Conservation (phyloP, 169 alveolate species). For the Cryptosporidium viatorum region DNA sequence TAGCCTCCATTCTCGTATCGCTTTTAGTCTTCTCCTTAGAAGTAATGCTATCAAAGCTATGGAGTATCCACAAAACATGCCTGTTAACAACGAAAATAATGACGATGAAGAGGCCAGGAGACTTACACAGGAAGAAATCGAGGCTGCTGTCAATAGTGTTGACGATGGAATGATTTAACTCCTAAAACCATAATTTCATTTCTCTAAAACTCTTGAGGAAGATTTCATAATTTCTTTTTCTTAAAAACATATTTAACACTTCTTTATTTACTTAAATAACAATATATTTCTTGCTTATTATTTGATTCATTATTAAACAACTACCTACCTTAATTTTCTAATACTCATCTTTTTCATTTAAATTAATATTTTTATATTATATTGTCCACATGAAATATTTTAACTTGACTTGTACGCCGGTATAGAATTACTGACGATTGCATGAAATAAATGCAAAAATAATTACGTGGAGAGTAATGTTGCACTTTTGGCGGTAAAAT, state of each 20-base stretch:
- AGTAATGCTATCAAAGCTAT: constrained; percentile 90
- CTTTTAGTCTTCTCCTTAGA: constrained; percentile 92
- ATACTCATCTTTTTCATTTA: background rate
- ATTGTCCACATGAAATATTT: background rate
- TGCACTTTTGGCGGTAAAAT: constrained; percentile 18
- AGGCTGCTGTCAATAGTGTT: constrained; percentile 69
- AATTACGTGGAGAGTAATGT: background rate
- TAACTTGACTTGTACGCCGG: background rate
- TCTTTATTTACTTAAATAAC: background rate
- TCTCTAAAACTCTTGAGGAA: background rate
- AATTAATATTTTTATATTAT: background rate
- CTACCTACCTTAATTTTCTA: background rate
- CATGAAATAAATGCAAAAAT: constrained; percentile 14
- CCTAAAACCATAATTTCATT: background rate
- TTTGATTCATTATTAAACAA: background rate
- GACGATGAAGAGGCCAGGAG: constrained; percentile 66
- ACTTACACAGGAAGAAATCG: constrained; percentile 73
- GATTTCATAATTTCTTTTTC: background rate
- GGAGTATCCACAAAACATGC: constrained; percentile 42
- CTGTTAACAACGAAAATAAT: background rate
- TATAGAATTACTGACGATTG: background rate
- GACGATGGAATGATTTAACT: constrained; percentile 70
- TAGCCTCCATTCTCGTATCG: constrained; percentile 91
- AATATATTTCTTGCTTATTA: background rate
- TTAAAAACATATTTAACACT: background rate